Percentiles rank a stretch among this genome's conserved stretches.
Conservation (phyloP, 2,329 filamentous ascomycete genomes). For the Pseudocercospora macadamiae region DNA sequence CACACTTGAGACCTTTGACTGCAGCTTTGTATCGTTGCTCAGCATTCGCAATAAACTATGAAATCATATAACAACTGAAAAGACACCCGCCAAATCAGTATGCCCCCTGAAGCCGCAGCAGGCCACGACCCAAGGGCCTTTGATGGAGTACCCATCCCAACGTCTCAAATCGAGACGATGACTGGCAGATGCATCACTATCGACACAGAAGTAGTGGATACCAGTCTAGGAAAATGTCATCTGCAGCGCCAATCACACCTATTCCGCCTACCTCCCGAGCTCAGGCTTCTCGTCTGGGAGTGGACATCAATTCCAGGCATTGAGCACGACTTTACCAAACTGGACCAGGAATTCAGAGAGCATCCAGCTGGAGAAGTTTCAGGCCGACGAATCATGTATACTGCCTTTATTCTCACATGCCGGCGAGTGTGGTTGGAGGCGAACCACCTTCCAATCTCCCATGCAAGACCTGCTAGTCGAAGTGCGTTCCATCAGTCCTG, state of each 20-base stretch:
- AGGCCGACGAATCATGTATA: background rate
- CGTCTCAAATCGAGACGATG: background rate
- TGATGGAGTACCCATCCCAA: background rate
- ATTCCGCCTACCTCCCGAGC: background rate
- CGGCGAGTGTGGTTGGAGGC: background rate
- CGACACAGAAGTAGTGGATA: background rate
- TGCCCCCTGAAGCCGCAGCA: background rate
- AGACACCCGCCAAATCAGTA: too few relatives aligned
- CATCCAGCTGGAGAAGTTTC: background rate
- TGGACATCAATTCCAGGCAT: background rate
- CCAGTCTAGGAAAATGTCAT: background rate
- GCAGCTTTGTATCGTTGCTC: too few relatives aligned
- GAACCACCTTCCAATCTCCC: background rate
- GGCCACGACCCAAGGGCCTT: background rate
- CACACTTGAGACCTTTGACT: too few relatives aligned
- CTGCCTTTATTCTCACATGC: background rate
- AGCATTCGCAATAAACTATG: too few relatives aligned
- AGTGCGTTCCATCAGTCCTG: background rate
- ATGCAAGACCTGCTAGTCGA: background rate
- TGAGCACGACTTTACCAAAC: background rate
- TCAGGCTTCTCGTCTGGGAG: background rate
- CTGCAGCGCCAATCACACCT: background rate
- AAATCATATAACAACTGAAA: too few relatives aligned
- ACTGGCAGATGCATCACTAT: background rate
- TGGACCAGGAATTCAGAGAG: background rate